phyloP scores from a whole-genome alignment of 2,329 filamentous ascomycete genomes.

The Dryadomyces quercivorus region DNA sequence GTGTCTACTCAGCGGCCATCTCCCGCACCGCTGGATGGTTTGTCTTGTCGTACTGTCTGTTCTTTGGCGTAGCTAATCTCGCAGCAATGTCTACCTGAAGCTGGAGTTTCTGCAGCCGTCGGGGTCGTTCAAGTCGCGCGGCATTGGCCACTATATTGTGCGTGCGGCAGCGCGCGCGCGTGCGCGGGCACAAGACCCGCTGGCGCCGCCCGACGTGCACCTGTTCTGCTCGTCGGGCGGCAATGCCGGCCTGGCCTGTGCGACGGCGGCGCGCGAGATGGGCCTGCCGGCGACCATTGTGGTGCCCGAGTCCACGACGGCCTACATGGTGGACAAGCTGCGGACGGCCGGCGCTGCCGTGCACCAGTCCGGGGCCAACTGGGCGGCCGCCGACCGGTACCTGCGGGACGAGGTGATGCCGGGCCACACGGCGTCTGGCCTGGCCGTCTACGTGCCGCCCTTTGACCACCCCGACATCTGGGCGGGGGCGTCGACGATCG shows the following conservation, averaged over 20 bases:
- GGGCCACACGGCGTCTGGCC: no score
- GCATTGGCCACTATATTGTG: conserved; percentile 60
- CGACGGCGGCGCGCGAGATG: conserved; percentile 54
- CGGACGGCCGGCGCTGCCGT: conserved; percentile 52
- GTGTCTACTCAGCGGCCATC: conserved; percentile 51
- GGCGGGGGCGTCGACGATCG: conserved; percentile 47
- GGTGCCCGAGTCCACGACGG: conserved; percentile 52
- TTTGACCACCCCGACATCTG: conserved; percentile 57
- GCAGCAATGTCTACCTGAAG: conserved; percentile 66
- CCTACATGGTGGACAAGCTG: conserved; percentile 57
- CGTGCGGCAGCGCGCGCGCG: conserved; percentile 21
- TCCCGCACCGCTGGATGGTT: conserved; percentile 58
- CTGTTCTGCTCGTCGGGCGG: conserved; percentile 67
- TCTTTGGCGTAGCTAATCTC: neutral
- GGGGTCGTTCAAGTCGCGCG: conserved; percentile 73
- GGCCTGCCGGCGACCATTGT: conserved; percentile 56
- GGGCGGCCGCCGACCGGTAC: conserved; percentile 56
- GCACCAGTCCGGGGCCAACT: conserved; percentile 51
- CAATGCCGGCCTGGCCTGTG: conserved; percentile 70
- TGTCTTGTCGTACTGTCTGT: conserved; percentile 15
- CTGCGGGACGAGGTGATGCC: conserved; percentile 43
- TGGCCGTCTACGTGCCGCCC: conserved; percentile 50
- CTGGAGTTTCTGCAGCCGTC: conserved; percentile 72
- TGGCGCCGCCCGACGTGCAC: conserved; percentile 30
- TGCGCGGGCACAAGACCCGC: neutral